Evolutionary conservation across 257 asterid genomes (phyloP), one percentile per base, ranked within the genome.

Genomic region (Jacaranda mimosifolia): DNA sequence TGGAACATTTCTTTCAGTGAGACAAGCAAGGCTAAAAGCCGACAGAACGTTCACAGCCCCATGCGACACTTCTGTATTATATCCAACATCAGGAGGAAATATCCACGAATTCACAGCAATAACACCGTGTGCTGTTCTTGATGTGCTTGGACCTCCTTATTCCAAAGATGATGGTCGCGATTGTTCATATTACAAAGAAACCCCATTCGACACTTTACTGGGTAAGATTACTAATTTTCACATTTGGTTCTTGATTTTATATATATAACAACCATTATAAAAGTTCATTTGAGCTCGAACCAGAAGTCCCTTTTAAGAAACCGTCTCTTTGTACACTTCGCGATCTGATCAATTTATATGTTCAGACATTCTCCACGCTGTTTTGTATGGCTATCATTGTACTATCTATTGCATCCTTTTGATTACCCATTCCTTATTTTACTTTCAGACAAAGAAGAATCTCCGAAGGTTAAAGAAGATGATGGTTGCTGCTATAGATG

Each of bases 21-120:
- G 92, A 79, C 70, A 87, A 76, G 98, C 98, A 5, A 85, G 81
- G 81, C 75, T 91, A 56, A 90, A 81, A 69, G 89, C 89, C 11
- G 83, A 90, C 60, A 72, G 62, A 57, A 52, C 56, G 15, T 90
- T 90, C 88, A 86, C 83, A 9, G 86, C 97, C 18, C 94, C 94
- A 1, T 91, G 97, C 72, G 81, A 85, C 46, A 72, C 96, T 12
- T 89, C 91, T 1, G 96, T 93, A 6, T 59, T 93, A 19, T 90
- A 93, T 77, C 98, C 98, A 15, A 90, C 97, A n/a, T 87, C 93
- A 6, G 98, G 98, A 81, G 98, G 98, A 67, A 93, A 93, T 76
- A 88, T 93, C 66, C 98, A 93, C 18, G 94, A 91, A 77, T 93
- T 90, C 76, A 87, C 57, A 70, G 98, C 97, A 9, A 56, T 93